Percentiles rank a stretch among this genome's conserved stretches.
phyloP scores from a whole-genome alignment of 805 yeast species.

The Candida xiaguanensis region DNA sequence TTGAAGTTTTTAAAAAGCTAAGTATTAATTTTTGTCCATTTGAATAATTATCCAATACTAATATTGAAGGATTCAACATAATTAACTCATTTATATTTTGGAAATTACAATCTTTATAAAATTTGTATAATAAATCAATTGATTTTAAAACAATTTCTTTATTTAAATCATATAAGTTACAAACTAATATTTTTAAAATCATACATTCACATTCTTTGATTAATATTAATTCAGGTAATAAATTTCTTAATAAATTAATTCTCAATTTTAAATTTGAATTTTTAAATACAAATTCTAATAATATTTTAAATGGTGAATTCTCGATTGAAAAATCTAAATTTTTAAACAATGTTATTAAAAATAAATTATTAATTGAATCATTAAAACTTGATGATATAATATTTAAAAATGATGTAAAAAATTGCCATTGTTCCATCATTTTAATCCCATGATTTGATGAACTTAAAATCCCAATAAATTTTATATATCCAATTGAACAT shows the following conservation, averaged over 20 bases:
- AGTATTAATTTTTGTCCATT: slow-evolving; percentile 49
- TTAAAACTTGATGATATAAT: slow-evolving; percentile 48
- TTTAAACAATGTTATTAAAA: slow-evolving; percentile 54
- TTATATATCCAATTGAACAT: slow-evolving; percentile 71
- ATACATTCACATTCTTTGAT: slow-evolving; percentile 38
- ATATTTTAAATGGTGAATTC: slow-evolving; percentile 60
- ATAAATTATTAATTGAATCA: slow-evolving; percentile 39
- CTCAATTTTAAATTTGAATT: slow-evolving; percentile 52
- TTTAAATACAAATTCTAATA: slow-evolving; percentile 62
- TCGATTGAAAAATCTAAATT: slow-evolving; percentile 52
- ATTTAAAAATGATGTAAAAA: slow-evolving; percentile 76
- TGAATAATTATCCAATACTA: slow-evolving; percentile 20
- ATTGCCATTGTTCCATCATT: slow-evolving; percentile 76
- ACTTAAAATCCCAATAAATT: slow-evolving; percentile 72
- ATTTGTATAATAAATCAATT: slow-evolving; percentile 19
- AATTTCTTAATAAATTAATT: slow-evolving; percentile 50
- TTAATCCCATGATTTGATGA: slow-evolving; percentile 57
- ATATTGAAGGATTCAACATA: slow-evolving; percentile 51
- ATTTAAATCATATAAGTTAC: slow-evolving; percentile 67
- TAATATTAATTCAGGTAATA: slow-evolving; percentile 41
- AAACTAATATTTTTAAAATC: slow-evolving; percentile 53
- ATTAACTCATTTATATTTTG: slow-evolving; percentile 51
- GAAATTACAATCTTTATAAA: slow-evolving; percentile 19
- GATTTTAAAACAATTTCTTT: slow-evolving; percentile 17
- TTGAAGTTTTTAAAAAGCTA: slow-evolving; percentile 58